Percentiles rank a stretch among this genome's conserved stretches.
Evolutionary conservation across 345 rosid genomes (phyloP).

Genomic region (Gossypium australe): DNA sequence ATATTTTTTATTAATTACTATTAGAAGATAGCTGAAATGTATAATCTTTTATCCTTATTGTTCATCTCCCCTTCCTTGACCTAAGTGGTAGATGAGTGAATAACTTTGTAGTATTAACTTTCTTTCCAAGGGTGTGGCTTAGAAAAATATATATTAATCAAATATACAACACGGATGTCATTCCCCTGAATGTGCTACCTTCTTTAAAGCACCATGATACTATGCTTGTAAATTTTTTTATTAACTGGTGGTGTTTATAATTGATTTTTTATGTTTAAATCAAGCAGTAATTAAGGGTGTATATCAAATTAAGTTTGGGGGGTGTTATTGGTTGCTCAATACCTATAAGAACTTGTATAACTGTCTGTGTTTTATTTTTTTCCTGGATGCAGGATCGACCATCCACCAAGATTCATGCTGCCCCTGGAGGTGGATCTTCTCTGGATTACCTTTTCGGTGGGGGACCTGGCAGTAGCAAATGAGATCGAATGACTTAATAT

Average conservation of each 20-base stretch:
- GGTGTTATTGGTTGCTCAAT: not conserved
- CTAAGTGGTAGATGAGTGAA: not conserved
- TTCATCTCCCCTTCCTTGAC: not conserved
- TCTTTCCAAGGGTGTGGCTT: not conserved
- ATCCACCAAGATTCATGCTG: conserved; percentile 45
- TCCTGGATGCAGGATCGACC: conserved; percentile 36
- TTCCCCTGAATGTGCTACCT: not conserved
- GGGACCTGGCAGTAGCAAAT: conserved; percentile 24
- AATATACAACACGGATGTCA: not conserved
- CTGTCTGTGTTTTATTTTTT: not conserved
- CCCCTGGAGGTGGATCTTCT: conserved; percentile 47
- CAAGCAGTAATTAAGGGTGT: not conserved
- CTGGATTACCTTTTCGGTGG: conserved; percentile 39
- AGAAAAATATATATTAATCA: not conserved
- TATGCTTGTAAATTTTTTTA: not conserved
- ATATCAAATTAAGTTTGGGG: not conserved
- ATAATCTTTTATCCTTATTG: not conserved
- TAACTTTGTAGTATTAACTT: not conserved
- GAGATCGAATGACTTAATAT: not conserved
- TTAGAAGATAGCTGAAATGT: not conserved
- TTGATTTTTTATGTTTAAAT: not conserved
- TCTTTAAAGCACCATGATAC: not conserved
- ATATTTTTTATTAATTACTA: not conserved
- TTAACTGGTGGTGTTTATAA: not conserved
- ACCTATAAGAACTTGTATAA: not conserved